Evolutionary conservation across 2,329 filamentous ascomycete species (phyloP).

Genomic region (Paecilomyces dactylethromorphus): DNA sequence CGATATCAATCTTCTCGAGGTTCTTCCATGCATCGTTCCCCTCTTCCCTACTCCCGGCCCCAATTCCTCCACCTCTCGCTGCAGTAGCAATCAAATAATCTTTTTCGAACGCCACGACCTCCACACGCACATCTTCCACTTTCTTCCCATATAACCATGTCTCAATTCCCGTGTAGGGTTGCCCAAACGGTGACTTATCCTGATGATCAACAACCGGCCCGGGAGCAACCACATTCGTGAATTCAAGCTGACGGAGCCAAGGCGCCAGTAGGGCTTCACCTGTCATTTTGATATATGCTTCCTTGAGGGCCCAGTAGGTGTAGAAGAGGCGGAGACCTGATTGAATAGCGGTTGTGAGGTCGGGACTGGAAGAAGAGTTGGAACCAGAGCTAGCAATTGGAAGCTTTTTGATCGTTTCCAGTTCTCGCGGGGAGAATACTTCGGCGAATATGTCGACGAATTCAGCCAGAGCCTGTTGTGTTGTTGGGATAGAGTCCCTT

Average conservation of each 20-base stretch:
- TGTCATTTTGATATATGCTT: constrained; percentile 61
- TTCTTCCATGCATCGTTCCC: constrained; percentile 27
- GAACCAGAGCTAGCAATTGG: not conserved
- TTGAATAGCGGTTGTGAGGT: constrained; percentile 40
- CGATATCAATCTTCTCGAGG: constrained; percentile 41
- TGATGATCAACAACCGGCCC: constrained; percentile 9
- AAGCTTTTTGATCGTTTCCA: constrained; percentile 46
- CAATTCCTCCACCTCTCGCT: constrained; percentile 32
- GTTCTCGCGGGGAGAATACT: constrained; percentile 52
- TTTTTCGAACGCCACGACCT: constrained; percentile 53
- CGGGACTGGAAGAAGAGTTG: constrained; percentile 18
- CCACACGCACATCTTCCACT: constrained; percentile 49
- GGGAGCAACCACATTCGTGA: constrained; percentile 51
- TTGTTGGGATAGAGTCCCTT: constrained; percentile 41
- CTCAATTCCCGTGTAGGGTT: constrained; percentile 37
- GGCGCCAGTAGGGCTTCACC: constrained; percentile 57
- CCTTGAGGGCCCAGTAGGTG: constrained; percentile 59
- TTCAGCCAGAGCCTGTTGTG: constrained; percentile 44
- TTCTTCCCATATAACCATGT: constrained; percentile 42
- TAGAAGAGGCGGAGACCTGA: constrained; percentile 57
- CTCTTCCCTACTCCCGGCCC: constrained; percentile 8
- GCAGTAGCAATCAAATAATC: constrained; percentile 55
- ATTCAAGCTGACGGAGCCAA: constrained; percentile 57
- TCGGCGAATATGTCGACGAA: constrained; percentile 56
- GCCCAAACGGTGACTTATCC: constrained; percentile 20